Percentiles rank a stretch among this genome's conserved stretches.
Conservation (phyloP, 2,329 filamentous ascomycete genomes). For the Akanthomyces uredinophilus region DNA sequence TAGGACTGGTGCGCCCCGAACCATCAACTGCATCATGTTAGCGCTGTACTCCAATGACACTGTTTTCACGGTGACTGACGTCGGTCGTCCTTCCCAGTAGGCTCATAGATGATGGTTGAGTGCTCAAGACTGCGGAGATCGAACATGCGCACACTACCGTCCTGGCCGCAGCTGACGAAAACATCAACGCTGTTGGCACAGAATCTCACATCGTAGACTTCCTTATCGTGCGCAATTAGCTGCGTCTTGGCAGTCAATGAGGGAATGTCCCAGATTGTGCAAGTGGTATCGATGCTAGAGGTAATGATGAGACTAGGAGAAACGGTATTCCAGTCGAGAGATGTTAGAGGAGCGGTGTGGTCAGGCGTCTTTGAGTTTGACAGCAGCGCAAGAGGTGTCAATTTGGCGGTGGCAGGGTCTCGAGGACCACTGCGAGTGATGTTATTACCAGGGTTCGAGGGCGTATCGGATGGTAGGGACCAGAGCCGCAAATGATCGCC, state of each 20-base stretch:
- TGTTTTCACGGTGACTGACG: slow-evolving; percentile 44
- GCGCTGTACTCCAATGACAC: slow-evolving; percentile 12
- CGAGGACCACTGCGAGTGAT: slow-evolving; percentile 52
- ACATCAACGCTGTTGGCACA: slow-evolving; percentile 98
- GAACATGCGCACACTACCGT: slow-evolving; percentile 98
- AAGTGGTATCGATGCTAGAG: slow-evolving; percentile 97
- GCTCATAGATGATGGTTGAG: slow-evolving; percentile 98
- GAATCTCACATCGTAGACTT: slow-evolving; percentile 97
- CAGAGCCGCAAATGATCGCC: slow-evolving; percentile 91
- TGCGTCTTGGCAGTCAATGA: slow-evolving; percentile 97
- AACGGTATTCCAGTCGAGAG: slow-evolving; percentile 95
- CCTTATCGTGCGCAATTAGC: slow-evolving; percentile 96
- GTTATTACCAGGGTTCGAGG: slow-evolving; percentile 56
- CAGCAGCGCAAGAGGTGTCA: slow-evolving; percentile 85
- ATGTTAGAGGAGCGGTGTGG: slow-evolving; percentile 93
- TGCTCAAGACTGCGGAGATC: slow-evolving; percentile 94
- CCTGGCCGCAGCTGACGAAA: slow-evolving; percentile 95
- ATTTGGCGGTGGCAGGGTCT: slow-evolving; percentile 62
- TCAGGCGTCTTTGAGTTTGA: slow-evolving; percentile 99
- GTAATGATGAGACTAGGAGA: slow-evolving; percentile 97
- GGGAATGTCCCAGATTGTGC: slow-evolving; percentile 99
- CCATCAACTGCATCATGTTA: slow-evolving; percentile 42
- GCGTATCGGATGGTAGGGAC: slow-evolving; percentile 75
- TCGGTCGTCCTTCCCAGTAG: slow-evolving; percentile 76
- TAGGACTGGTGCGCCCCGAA: slow-evolving; percentile 64